Percentiles rank a stretch among this genome's conserved stretches.
Evolutionary conservation across 2,329 filamentous ascomycete species (phyloP).

Genomic region (Trichophyton rubrum): DNA sequence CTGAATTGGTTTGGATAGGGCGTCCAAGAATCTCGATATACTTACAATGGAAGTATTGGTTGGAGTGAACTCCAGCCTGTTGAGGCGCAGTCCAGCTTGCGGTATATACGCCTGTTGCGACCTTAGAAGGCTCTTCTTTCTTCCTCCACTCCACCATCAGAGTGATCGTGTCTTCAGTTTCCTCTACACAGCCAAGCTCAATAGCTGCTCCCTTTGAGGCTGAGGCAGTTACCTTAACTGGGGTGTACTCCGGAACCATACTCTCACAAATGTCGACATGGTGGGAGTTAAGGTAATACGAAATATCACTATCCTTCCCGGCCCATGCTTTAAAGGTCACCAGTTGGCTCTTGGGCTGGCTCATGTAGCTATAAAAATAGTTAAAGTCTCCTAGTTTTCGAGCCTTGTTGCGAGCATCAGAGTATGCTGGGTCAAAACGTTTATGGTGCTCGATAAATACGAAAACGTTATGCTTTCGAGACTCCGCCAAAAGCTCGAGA

Average conservation of each 20-base stretch:
- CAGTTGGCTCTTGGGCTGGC: conserved; percentile 77
- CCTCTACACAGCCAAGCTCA: conserved; percentile 61
- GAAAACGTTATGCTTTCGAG: conserved; percentile 64
- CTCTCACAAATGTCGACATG: conserved; percentile 87
- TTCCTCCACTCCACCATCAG: conserved; percentile 80
- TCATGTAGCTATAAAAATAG: conserved; percentile 98
- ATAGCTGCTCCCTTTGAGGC: conserved; percentile 70
- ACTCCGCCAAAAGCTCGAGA: conserved; percentile 58
- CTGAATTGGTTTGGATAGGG: background rate
- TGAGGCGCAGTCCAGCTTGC: conserved; percentile 91
- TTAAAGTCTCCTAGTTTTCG: conserved; percentile 81
- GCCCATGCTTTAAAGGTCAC: conserved; percentile 95
- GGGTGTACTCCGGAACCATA: conserved; percentile 73
- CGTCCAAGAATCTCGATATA: background rate
- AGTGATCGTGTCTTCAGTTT: conserved; percentile 88
- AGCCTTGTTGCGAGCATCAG: conserved; percentile 69
- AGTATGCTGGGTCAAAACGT: conserved; percentile 85
- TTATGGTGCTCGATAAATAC: conserved; percentile 96
- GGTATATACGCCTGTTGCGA: conserved; percentile 81
- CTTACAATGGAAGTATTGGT: conserved; percentile 83
- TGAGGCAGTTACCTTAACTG: conserved; percentile 65
- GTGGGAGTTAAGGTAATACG: conserved; percentile 91
- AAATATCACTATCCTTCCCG: conserved; percentile 82
- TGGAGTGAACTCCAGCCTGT: conserved; percentile 85
- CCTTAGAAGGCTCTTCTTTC: conserved; percentile 53